phyloP scores from a whole-genome alignment of 2,329 filamentous ascomycete genomes.

The Cladorrhinum sp. region DNA sequence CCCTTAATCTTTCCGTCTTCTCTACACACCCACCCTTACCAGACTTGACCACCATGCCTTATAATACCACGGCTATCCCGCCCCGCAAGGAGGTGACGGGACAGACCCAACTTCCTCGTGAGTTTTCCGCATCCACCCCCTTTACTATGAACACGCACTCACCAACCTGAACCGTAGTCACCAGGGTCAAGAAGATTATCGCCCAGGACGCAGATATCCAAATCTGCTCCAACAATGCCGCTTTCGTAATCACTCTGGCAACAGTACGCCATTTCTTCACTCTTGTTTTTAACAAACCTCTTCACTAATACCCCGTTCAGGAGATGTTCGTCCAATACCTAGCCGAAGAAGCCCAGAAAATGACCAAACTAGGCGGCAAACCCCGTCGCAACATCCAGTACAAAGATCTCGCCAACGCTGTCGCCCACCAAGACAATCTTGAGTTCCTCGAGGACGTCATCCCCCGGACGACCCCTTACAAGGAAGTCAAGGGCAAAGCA shows the following conservation, averaged over 20 bases:
- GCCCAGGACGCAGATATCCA: constrained; percentile 79
- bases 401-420: constrained; percentile 84
- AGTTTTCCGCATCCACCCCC: constrained; percentile 36
- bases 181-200: constrained; percentile 95
- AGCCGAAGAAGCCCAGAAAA: constrained; percentile 77
- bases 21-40: background rate
- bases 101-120: constrained; percentile 80
- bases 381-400: constrained; percentile 94
- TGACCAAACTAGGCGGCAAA: constrained; percentile 87
- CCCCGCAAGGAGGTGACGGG: constrained; percentile 80
- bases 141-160: background rate
- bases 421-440: constrained; percentile 85
- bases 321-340: constrained; percentile 97
- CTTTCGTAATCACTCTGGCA: constrained; percentile 89
- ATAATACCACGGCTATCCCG: constrained; percentile 81
- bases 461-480: constrained; percentile 79
- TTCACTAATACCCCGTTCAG: constrained; percentile 40
- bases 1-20: background rate
- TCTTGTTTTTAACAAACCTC: background rate
- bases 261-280: constrained; percentile 53
- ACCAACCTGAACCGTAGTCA: constrained; percentile 56
- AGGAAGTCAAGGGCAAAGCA: constrained; percentile 68
- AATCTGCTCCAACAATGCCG: constrained; percentile 87
- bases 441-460: constrained; percentile 92
- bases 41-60: constrained; percentile 64